Evolutionary conservation across 139 green algal genomes (phyloP).

Genomic region (Parachlorella kessleri): DNA sequence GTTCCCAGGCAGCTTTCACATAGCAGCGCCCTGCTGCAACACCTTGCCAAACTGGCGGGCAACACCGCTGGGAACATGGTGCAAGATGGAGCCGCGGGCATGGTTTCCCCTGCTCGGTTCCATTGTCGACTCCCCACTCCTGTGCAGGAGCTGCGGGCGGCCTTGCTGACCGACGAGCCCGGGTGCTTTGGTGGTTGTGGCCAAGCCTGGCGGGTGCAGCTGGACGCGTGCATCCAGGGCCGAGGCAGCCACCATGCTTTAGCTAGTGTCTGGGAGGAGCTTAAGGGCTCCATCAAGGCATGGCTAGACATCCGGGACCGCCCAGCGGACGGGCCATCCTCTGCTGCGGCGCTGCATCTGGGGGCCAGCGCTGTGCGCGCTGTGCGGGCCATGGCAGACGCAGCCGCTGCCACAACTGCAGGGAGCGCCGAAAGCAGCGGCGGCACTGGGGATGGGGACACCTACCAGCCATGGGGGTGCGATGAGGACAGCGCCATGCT

Average conservation of each 20-base stretch:
- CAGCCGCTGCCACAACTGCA: background rate
- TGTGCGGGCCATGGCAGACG: constrained; percentile 30
- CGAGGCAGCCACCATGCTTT: constrained; percentile 26
- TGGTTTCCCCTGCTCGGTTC: background rate
- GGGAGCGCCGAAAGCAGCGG: background rate
- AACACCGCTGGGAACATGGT: too few relatives aligned
- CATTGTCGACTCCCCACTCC: background rate
- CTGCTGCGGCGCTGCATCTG: background rate
- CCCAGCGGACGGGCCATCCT: background rate
- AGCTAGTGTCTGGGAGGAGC: constrained; percentile 47
- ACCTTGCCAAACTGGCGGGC: too few relatives aligned
- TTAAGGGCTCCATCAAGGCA: constrained; percentile 33
- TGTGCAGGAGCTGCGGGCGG: constrained; percentile 23
- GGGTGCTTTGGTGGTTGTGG: constrained; percentile 26
- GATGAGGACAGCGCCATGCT: constrained; percentile 7
- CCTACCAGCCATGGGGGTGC: background rate
- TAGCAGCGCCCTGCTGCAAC: too few relatives aligned
- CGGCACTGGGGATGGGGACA: background rate
- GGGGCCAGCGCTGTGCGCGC: constrained; percentile 23
- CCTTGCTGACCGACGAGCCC: constrained; percentile 38
- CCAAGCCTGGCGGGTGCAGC: constrained; percentile 27
- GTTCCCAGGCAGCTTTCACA: too few relatives aligned
- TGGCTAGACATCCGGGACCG: constrained; percentile 29
- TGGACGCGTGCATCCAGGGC: constrained; percentile 44
- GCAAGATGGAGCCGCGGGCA: too few relatives aligned